phyloP scores from a whole-genome alignment of 176 grass and related monocot species.

The Oryza officinalis region DNA sequence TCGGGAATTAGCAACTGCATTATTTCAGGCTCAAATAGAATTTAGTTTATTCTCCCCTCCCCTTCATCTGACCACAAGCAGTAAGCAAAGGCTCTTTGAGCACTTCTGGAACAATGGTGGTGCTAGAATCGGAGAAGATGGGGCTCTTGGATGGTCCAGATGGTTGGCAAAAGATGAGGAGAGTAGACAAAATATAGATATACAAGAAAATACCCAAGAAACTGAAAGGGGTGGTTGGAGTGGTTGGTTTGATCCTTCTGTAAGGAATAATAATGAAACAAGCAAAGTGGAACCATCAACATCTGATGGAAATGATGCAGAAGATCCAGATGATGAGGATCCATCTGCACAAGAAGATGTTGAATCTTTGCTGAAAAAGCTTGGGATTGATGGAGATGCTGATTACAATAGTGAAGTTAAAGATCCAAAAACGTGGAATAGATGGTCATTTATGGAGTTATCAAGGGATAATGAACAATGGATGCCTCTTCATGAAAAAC shows the following conservation, averaged over 20 bases:
- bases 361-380: conserved; percentile 86
- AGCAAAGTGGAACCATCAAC: conserved; percentile 38
- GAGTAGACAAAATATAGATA: conserved; percentile 52
- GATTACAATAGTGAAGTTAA: conserved; percentile 87
- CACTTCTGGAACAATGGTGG: conserved; percentile 93
- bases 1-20: conserved; percentile 84
- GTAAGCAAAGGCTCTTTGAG: conserved; percentile 95
- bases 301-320: conserved; percentile 48
- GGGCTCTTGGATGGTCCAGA: conserved; percentile 84
- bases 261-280: conserved; percentile 42
- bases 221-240: conserved; percentile 74
- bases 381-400: conserved; percentile 81
- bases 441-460: conserved; percentile 82
- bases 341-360: conserved; percentile 69
- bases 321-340: conserved; percentile 56
- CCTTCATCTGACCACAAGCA: conserved; percentile 61
- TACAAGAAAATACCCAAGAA: conserved; percentile 65
- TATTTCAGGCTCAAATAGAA: conserved; percentile 94
- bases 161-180: conserved; percentile 95
- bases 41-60: conserved; percentile 85
- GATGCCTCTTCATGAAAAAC: conserved; percentile 83
- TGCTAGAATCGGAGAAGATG: conserved; percentile 81
- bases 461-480: conserved; percentile 78
- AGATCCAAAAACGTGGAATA: conserved; percentile 93
- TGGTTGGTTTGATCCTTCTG: conserved; percentile 90